phyloP scores from a whole-genome alignment of 495 filamentous ascomycete species.

The Echria macrotheca region DNA sequence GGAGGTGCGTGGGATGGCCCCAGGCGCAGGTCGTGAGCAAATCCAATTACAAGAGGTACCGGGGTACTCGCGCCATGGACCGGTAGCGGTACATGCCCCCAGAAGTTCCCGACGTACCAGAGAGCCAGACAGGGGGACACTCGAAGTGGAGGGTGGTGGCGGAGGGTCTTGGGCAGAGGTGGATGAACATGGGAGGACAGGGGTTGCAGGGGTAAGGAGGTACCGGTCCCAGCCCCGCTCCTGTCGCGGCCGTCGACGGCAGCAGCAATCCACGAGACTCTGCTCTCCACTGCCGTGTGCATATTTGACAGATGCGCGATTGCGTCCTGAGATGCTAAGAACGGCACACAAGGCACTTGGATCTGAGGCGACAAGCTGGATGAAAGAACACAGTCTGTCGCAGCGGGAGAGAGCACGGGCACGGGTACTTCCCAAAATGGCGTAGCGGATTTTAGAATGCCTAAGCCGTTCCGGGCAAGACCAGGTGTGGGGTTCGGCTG shows the following conservation, averaged over 20 bases:
- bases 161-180: constrained; percentile 6
- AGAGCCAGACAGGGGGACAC: constrained; percentile 15
- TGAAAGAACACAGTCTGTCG: too few species aligned
- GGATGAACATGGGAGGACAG: constrained; percentile 4
- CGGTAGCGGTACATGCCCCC: constrained; percentile 27
- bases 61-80: constrained; percentile 19
- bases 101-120: constrained; percentile 23
- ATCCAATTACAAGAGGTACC: constrained; percentile 21
- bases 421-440: too few species aligned
- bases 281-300: background rate
- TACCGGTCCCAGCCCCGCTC: constrained; percentile 11
- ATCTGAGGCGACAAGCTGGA: too few species aligned
- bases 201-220: constrained; percentile 9
- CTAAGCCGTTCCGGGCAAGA: constrained; percentile 10
- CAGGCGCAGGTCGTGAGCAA: constrained; percentile 21
- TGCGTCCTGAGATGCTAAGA: background rate
- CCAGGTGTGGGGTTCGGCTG: constrained; percentile 16
- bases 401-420: background rate
- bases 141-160: constrained; percentile 17
- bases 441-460: too few species aligned
- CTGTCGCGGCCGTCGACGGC: too few species aligned
- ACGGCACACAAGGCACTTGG: too few species aligned
- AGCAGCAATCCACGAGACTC: too few species aligned
- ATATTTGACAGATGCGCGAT: too few species aligned
- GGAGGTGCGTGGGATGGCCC: constrained; percentile 20